Evolutionary conservation across 192 early-diverging fungal genomes (phyloP), one percentile per base, ranked within the genome.

Genomic region (Haplosporangium gracile): DNA sequence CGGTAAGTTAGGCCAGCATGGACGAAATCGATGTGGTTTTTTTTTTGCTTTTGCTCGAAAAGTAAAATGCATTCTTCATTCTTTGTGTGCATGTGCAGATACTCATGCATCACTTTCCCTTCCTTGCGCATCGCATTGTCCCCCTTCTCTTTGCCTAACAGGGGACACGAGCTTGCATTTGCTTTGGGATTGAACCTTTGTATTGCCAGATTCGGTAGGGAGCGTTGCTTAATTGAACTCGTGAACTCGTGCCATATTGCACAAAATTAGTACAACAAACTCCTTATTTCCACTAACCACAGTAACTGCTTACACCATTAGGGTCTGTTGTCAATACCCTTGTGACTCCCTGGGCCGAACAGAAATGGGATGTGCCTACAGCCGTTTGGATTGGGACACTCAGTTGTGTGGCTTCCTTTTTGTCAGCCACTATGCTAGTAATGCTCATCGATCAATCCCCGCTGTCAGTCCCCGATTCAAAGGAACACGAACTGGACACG

Each of bases 91-190:
- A 40, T 42, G 34, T 72, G 51, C 65, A 51, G 22, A 43, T 51
- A 34, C 42, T 74, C 24, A 42, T 71, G 39, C 70, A 71, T 40
- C 36, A 4, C 39, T 70, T 36, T 68, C 16, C 68, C 29, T 39
- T 26, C 13, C 26, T 29, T 34, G 3, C 29, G 57, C 57, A 60
- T 60, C 22, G 55, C 55, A 60, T 60, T 26, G 29, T 15, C 26
- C 36, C 34, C 13, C 57, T 57, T 34, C 6, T 72, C 36, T 42
- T 69, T 51, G 10, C 10, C 26, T 13, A n/a, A 57, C 43, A 85
- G 83, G 51, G 83, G 83, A n/a, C 83, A 85, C 40, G 83, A 85
- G 38, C 72, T 85, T 18, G 83, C 83, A 2, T 80, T 85, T 74
- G 83, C 83, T 8, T 73, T 85, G 13, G 83, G 83, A 68, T 43